Conservation (phyloP, 2,329 filamentous ascomycete genomes). For the Neonectria coccinea region DNA sequence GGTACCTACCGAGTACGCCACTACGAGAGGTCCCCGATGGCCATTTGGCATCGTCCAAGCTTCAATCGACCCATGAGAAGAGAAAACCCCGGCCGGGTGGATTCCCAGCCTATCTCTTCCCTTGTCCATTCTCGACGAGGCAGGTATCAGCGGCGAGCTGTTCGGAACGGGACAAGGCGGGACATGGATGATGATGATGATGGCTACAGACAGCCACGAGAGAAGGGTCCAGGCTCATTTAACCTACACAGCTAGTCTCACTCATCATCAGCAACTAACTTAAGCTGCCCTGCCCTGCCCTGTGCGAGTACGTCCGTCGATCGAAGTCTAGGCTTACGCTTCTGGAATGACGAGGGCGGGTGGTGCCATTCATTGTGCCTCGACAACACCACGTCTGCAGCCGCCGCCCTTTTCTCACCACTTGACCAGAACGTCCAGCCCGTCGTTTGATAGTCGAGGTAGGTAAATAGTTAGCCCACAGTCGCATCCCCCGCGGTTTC, state of each 20-base stretch:
- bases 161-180: background rate
- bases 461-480: slow-evolving; percentile 16
- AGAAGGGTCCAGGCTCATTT: background rate
- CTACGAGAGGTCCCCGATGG: background rate
- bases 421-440: no score
- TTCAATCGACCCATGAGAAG: slow-evolving; percentile 20
- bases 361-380: slow-evolving; percentile 40
- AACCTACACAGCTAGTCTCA: no score
- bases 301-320: slow-evolving; percentile 2
- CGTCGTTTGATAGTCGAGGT: background rate
- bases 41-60: slow-evolving; percentile 1
- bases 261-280: no score
- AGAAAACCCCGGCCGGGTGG: slow-evolving; percentile 14
- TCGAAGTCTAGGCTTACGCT: slow-evolving; percentile 2
- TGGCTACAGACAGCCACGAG: background rate
- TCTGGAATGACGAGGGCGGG: slow-evolving; percentile 24
- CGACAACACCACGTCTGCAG: slow-evolving; percentile 42
- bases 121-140: slow-evolving; percentile 19
- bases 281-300: no score
- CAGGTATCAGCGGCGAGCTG: slow-evolving; percentile 6
- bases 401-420: slow-evolving; percentile 14
- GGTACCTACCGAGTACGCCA: no score
- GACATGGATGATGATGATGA: background rate
- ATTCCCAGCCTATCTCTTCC: slow-evolving; percentile 17
- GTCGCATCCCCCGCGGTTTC: slow-evolving; percentile 18